Percentiles rank a stretch among this genome's conserved stretches.
These are phyloP conservation scores for Carex parvula DNA, from an alignment of 176 grass and related monocot genomes.

Conservation along the genomic window DNA sequence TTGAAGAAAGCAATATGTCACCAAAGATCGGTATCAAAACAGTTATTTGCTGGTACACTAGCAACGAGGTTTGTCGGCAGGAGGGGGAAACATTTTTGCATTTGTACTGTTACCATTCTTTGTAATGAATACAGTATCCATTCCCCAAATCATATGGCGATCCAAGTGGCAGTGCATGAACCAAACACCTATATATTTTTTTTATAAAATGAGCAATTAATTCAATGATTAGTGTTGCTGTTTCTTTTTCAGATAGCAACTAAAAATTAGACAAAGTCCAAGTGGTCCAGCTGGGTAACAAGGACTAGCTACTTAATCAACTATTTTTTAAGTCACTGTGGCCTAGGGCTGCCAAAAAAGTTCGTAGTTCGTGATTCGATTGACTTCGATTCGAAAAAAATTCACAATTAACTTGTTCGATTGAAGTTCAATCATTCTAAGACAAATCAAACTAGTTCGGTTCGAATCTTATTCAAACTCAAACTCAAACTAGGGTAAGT, in stretches of 20 bases:
- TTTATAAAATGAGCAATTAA: background rate
- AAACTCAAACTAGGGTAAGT: no score
- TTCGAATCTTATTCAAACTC: no score
- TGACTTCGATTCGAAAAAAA: no score
- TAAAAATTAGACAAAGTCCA: background rate
- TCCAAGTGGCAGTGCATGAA: conserved; percentile 82
- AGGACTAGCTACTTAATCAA: background rate
- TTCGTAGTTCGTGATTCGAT: no score
- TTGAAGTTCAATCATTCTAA: no score
- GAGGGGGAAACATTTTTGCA: conserved; percentile 28
- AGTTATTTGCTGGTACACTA: background rate
- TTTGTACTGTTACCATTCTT: conserved; percentile 31
- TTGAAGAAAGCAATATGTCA: background rate
- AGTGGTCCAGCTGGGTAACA: background rate
- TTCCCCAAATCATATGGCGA: conserved; percentile 51
- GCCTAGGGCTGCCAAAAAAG: no score
- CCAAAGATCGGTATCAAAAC: background rate
- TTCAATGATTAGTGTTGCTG: background rate
- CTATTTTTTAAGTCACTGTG: background rate
- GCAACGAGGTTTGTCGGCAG: conserved; percentile 18
- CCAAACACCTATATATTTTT: conserved; percentile 50
- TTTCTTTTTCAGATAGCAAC: background rate
- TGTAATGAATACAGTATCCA: conserved; percentile 55
- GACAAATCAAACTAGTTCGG: no score
- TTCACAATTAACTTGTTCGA: no score